Evolutionary conservation across 2,329 filamentous ascomycete species (phyloP), one percentile per base, ranked within the genome.

Genomic region (Exophiala phaeomuriformis): DNA sequence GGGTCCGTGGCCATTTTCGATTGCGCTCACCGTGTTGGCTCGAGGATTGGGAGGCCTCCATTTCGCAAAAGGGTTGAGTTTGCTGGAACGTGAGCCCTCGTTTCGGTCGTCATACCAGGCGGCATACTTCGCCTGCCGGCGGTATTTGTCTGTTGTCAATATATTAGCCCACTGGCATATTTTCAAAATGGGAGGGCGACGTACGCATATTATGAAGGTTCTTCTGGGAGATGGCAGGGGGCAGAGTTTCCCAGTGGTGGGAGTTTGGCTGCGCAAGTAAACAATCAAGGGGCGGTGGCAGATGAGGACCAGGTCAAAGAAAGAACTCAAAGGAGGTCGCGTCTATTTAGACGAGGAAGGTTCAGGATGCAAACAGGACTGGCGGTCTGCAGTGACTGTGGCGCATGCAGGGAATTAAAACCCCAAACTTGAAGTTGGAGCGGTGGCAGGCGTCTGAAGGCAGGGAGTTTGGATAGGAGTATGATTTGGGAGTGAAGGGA

Each of bases 31-130:
- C 3, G 53, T 40, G 39, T 55, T 51, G 27, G 49, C 49, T 19
- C 54, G 44, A 10, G 52, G 46, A 12, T 51, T 44, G 30, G 45
- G 19, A 19, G 19, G 44, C 31, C 52, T 49, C 49, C 52, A 57
- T 47, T 59, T 61, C 5, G 50, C 46, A 48, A 61, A 61, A n/a
- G 59, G 59, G 39, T 59, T 60, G 5, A 19, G 19, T 12, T 45
- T 37, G 57, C 40, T 28, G 49, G 52, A 36, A 53, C 42, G 12
- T 50, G 36, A 47, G 4, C 39, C 36, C 27, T 55, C 52, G 35
- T 53, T 53, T 12, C 54, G 55, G 36, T 55, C 53, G 47, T 60
- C 52, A 44, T 63, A 63, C 58, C 58, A 63, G 27, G 58, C 61
- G 36, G 57, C 52, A 19, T 53, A 51, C 50, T 63, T 63, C 12